A percentile compares a stretch with the other conserved stretches of the same genome.
Evolutionary conservation across 768 basidiomycete species (phyloP).

Genomic region (Panaeolus papilionaceus): DNA sequence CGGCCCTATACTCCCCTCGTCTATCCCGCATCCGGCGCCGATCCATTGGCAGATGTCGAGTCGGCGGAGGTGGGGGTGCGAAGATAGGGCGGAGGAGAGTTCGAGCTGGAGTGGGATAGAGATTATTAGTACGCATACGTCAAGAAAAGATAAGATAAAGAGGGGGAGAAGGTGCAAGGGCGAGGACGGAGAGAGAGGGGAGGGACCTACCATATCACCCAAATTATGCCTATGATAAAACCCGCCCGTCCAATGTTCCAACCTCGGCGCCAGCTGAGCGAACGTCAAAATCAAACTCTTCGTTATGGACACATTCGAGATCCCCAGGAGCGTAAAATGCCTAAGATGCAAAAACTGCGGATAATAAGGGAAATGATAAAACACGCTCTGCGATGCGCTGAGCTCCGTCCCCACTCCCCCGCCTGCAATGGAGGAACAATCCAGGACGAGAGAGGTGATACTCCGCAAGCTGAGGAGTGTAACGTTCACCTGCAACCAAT

Average conservation of each 20-base stretch:
- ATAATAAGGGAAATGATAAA: background rate
- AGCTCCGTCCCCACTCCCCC: background rate
- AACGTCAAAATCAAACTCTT: background rate
- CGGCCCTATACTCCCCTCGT: background rate
- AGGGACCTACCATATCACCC: slow-evolving; percentile 8
- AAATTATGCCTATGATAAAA: slow-evolving; percentile 5
- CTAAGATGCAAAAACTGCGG: background rate
- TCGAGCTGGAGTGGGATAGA: background rate
- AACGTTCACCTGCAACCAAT: slow-evolving; percentile 3
- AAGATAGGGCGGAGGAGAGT: background rate
- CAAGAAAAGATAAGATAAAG: no score
- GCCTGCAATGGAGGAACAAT: background rate
- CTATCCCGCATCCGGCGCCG: background rate
- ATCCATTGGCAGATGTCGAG: slow-evolving; percentile 10
- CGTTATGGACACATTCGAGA: background rate
- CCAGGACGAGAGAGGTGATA: background rate
- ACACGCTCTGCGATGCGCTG: background rate
- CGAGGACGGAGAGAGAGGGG: no score
- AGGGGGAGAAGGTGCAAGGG: no score
- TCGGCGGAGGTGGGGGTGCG: background rate
- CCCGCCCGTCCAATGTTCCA: slow-evolving; percentile 3
- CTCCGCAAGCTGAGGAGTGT: background rate
- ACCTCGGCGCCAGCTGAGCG: background rate
- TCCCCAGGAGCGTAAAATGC: background rate
- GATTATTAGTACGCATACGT: no score